Base-by-base conservation (phyloP, 768 basidiomycete species). In the Russula compacta region DNA sequence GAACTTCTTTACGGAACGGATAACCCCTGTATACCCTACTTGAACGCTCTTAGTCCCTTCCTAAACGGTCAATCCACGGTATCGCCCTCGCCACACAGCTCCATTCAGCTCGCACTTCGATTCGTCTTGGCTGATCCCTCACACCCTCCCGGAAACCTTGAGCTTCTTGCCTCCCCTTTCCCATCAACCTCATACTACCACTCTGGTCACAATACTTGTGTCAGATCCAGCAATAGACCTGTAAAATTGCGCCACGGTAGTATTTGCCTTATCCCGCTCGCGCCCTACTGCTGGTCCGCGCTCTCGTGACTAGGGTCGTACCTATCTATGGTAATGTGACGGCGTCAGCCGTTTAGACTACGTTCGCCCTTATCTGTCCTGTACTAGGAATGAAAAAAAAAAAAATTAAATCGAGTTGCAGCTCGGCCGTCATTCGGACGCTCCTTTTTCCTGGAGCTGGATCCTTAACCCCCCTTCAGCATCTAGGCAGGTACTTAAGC, bases 1-100 rank as follows among this genome's bases (percentile, higher is more conserved):
- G 53, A 55, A 60, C 53, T 60, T 60, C 59, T 60, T 40, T 44
- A 40, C 40, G 40, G 59, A 60, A 60, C 32, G 19, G 48, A n/a
- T 40, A 39, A 48, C 53, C 53, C 53, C 59, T 29, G 39, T 60
- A 14, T 54, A 24, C 36, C 43, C 52, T 12, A 55, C 59, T 35
- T 15, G 36, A 29, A 40, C n/a, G 14, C 36, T 38, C 35, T 49
- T 40, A 15, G 43, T 21, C 53, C 52, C 44, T 55, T 35, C 59
- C 24, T 11, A 55, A 59, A 55, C n/a, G 33, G 44, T 46, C 59
- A 50, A 21, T 60, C 42, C 24, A 54, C 47, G 59, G 48, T 50
- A 56, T 60, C 39, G 32, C 53, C 49, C 48, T 50, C 39, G 17
- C 59, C 53, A 54, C 50, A 52, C 47, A 48, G 35, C 59, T 19